Percentiles rank a stretch among this genome's conserved stretches.
Conservation (phyloP, 805 yeast species). For the Torulaspora microellipsoides region DNA sequence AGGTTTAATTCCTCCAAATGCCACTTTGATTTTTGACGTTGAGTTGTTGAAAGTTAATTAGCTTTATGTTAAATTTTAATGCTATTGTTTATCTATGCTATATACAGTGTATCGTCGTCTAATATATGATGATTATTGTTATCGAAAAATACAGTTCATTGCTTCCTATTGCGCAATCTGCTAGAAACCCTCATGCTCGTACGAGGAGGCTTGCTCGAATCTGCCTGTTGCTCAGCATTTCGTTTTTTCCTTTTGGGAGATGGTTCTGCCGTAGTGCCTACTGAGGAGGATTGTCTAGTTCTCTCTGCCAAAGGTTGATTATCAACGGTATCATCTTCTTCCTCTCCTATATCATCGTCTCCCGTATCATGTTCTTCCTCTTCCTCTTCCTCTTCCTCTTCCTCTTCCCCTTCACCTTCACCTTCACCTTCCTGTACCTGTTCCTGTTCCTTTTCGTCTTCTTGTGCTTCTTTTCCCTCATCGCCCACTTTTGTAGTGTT, state of each 20-base stretch:
- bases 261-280: constrained; percentile 16
- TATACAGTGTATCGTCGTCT: too few species aligned
- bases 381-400: constrained; percentile 13
- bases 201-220: constrained; percentile 4
- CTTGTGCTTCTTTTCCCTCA: constrained; percentile 2
- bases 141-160: neutral
- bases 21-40: constrained; percentile 84
- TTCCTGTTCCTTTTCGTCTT: constrained; percentile 1
- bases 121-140: neutral
- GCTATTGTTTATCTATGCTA: too few species aligned
- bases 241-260: constrained; percentile 21
- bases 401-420: constrained; percentile 9
- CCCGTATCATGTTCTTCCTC: constrained; percentile 14
- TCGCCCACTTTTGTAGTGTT: neutral
- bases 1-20: constrained; percentile 93
- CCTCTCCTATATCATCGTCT: constrained; percentile 10
- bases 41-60: constrained; percentile 53
- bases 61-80: constrained; percentile 1
- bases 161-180: constrained; percentile 29
- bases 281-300: constrained; percentile 20
- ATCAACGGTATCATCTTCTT: constrained; percentile 3
- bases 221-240: constrained; percentile 7
- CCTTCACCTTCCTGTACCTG: constrained; percentile 5
- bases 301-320: constrained; percentile 24
- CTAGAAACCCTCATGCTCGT: constrained; percentile 27